Percentiles rank a stretch among this genome's conserved stretches.
Evolutionary conservation across 495 filamentous ascomycete genomes (phyloP).

Genomic region (Delitschia confertaspora): DNA sequence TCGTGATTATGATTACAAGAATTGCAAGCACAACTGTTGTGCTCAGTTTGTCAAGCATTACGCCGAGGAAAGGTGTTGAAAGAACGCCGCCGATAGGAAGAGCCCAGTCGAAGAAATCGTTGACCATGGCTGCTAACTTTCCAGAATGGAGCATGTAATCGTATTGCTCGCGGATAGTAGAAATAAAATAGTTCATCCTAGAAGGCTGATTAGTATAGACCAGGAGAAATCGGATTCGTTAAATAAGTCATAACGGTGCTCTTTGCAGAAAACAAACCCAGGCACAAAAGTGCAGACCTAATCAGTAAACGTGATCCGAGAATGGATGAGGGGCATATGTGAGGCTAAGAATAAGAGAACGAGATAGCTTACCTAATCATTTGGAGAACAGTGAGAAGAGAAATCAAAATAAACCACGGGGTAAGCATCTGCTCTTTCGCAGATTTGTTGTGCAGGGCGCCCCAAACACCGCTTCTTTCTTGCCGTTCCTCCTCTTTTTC

Average conservation of each 20-base stretch:
- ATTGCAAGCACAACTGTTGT: slow-evolving; percentile 62
- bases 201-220: too few relatives aligned
- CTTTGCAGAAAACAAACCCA: too few relatives aligned
- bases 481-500: slow-evolving; percentile 49
- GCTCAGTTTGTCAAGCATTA: slow-evolving; percentile 64
- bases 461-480: slow-evolving; percentile 66
- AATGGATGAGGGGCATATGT: too few relatives aligned
- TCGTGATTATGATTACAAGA: slow-evolving; percentile 60
- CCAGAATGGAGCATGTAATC: slow-evolving; percentile 56
- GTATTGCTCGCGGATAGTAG: slow-evolving; percentile 82
- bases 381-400: slow-evolving; percentile 79
- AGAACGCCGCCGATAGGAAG: slow-evolving; percentile 76
- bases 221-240: too few relatives aligned
- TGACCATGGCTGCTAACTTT: slow-evolving; percentile 53
- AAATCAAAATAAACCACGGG: slow-evolving; percentile 81
- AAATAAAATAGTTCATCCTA: slow-evolving; percentile 97
- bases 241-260: too few relatives aligned
- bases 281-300: too few relatives aligned
- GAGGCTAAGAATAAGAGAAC: too few relatives aligned
- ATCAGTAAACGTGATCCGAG: too few relatives aligned
- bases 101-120: slow-evolving; percentile 77
- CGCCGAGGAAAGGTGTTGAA: slow-evolving; percentile 77
- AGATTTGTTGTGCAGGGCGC: slow-evolving; percentile 67
- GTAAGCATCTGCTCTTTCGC: slow-evolving; percentile 65
- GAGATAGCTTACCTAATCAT: too few relatives aligned